A percentile compares a stretch with the other conserved stretches of the same genome.
phyloP scores from a whole-genome alignment of 2,329 filamentous ascomycete genomes.

The Graphiopsis chlorocephala region DNA sequence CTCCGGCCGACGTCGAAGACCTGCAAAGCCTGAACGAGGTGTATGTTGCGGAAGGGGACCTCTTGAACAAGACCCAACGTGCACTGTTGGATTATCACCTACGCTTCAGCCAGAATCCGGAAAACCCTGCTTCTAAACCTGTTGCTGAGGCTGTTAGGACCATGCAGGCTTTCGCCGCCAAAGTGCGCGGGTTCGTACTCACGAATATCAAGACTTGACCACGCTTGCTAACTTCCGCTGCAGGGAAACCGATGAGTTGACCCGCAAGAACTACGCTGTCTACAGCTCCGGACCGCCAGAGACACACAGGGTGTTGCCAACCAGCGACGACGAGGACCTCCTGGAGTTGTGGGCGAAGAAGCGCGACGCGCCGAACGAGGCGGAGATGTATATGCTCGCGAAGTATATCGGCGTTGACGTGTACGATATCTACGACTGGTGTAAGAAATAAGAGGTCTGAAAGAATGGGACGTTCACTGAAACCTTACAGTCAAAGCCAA shows the following conservation, averaged over 20 bases:
- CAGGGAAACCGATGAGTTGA: neutral
- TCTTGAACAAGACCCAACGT: neutral
- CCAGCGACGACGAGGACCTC: constrained; percentile 11
- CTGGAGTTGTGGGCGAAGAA: constrained; percentile 18
- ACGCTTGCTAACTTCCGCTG: neutral
- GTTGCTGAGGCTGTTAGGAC: neutral
- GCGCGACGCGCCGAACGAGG: constrained; percentile 16
- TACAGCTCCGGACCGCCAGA: neutral
- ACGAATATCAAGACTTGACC: neutral
- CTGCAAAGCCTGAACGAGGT: neutral
- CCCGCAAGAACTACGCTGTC: neutral
- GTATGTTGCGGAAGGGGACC: neutral
- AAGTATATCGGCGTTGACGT: constrained; percentile 9
- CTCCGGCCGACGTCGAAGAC: neutral
- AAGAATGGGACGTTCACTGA: neutral
- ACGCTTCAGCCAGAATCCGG: neutral
- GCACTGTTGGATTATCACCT: neutral
- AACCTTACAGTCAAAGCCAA: constrained; percentile 19
- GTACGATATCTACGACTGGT: constrained; percentile 17
- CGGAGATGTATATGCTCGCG: constrained; percentile 19
- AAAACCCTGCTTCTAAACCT: neutral
- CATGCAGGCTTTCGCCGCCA: neutral
- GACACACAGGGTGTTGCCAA: constrained; percentile 4
- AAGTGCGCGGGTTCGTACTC: neutral
- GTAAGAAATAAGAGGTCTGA: constrained; percentile 16